Evolutionary conservation across 257 asterid genomes (phyloP), one percentile per base, ranked within the genome.

Genomic region (Perilla frutescens): DNA sequence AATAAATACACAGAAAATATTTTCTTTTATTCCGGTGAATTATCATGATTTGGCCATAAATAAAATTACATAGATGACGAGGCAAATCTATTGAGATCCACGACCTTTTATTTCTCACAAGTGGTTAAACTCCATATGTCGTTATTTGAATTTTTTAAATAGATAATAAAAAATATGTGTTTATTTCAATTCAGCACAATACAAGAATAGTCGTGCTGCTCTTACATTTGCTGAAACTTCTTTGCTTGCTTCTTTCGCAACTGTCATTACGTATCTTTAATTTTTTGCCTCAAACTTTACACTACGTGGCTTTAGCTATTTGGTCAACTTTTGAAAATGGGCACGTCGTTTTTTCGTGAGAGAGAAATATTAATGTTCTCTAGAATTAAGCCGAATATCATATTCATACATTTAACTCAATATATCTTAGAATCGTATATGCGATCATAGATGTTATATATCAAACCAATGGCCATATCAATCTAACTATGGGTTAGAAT

Each of bases 151-250:
- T 43, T 40, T 26, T 61, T 11, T 10, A 41, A 63, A 63, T 40
- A 41, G 54, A 41, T 41, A 43, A 8, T 0, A 9, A 62, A 62
- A 31, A 58, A 20, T 20, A 20, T 20, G 26, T 20, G 26, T 20
- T 20, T 20, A 20, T 20, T 20, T 20, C 26, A 20, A 1, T 20
- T 20, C 26, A 20, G 26, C 26, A 20, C 1, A 20, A 20, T 20
- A 20, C 26, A 31, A 61, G 53, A 64, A 31, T 7, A 66, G 55
- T n/a, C 73, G 73, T 68, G 62, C 47, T 57, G 57, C 49, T 45
- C 36, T 43, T 56, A 44, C 3, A 70, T 58, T 70, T 57, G 48
- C 43, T 58, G 37, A 51, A 36, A 44, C 13, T 31, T 48, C 20
- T 29, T 43, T 41, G 56, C 68, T 62, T 10, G 36, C 29, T 66